A percentile compares a stretch with the other conserved stretches of the same genome.
These are phyloP conservation scores for Pseudogymnoascus sp. DNA, from an alignment of 2,329 filamentous ascomycete species.

Conservation along the genomic window DNA sequence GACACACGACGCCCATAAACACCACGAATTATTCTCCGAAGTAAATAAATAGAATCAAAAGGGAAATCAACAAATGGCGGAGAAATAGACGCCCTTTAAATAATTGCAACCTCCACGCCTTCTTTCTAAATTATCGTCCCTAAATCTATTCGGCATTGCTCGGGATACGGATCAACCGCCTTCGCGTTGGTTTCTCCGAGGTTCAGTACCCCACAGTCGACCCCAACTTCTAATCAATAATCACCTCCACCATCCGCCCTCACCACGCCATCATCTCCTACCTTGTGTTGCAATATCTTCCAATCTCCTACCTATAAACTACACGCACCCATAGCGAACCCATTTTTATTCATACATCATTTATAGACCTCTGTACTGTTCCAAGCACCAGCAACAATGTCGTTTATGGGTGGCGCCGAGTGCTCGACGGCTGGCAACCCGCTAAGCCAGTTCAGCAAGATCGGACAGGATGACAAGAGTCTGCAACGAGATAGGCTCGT, in stretches of 20 bases:
- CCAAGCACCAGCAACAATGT: constrained; percentile 51
- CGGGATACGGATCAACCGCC: constrained; percentile 7
- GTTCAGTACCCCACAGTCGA: constrained; percentile 8
- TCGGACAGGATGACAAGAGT: constrained; percentile 92
- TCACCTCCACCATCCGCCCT: neutral
- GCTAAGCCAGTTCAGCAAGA: constrained; percentile 94
- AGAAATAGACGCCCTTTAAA: neutral
- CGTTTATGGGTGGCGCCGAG: constrained; percentile 89
- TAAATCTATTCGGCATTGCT: neutral
- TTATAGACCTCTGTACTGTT: neutral
- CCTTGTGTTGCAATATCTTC: neutral
- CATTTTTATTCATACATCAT: constrained; percentile 2
- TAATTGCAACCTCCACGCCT: neutral
- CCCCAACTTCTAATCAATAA: constrained; percentile 1
- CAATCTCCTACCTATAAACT: neutral
- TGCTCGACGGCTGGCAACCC: constrained; percentile 96
- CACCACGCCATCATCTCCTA: neutral
- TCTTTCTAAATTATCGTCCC: neutral
- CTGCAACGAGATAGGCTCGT: constrained; percentile 84
- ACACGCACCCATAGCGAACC: neutral
- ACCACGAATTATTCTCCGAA: neutral
- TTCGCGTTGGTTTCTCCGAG: constrained; percentile 10
- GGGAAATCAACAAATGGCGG: neutral
- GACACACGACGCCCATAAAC: neutral
- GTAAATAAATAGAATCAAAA: neutral